Evolutionary conservation across 257 asterid genomes (phyloP).

Genomic region (Cruciata laevipes): DNA sequence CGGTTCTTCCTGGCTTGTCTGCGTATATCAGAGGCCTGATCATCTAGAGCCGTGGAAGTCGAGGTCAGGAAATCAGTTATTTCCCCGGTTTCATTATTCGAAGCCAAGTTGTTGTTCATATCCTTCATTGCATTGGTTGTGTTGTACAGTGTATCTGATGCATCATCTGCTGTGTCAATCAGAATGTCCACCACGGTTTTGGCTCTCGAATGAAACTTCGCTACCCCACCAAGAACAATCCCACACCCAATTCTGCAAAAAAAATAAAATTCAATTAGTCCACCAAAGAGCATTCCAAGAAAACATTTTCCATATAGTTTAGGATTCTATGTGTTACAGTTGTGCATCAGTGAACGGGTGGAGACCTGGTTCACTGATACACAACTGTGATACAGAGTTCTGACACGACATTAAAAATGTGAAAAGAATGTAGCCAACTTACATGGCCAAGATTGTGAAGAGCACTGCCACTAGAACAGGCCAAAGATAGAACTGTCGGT

Average conservation of each 20-base stretch:
- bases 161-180: slow-evolving; percentile 69
- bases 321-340: background rate
- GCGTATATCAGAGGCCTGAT: slow-evolving; percentile 53
- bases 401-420: background rate
- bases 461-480: slow-evolving; percentile 42
- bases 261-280: background rate
- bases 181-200: slow-evolving; percentile 53
- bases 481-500: slow-evolving; percentile 27
- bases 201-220: slow-evolving; percentile 53
- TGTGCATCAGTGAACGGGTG: too few species aligned
- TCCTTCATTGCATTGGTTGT: slow-evolving; percentile 61
- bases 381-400: background rate
- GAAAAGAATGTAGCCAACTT: slow-evolving; percentile 13
- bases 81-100: slow-evolving; percentile 23
- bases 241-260: slow-evolving; percentile 56
- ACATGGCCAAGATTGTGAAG: slow-evolving; percentile 63
- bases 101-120: slow-evolving; percentile 35
- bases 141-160: slow-evolving; percentile 51
- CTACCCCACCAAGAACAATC: slow-evolving; percentile 66
- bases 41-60: slow-evolving; percentile 48
- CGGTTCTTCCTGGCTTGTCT: slow-evolving; percentile 56
- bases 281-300: background rate
- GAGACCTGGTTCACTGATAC: too few species aligned
- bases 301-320: too few species aligned
- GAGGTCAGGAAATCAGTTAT: slow-evolving; percentile 42